These are phyloP conservation scores for Neospermospora avenae DNA, from an alignment of 2,329 filamentous ascomycete species.

Conservation along the genomic window DNA sequence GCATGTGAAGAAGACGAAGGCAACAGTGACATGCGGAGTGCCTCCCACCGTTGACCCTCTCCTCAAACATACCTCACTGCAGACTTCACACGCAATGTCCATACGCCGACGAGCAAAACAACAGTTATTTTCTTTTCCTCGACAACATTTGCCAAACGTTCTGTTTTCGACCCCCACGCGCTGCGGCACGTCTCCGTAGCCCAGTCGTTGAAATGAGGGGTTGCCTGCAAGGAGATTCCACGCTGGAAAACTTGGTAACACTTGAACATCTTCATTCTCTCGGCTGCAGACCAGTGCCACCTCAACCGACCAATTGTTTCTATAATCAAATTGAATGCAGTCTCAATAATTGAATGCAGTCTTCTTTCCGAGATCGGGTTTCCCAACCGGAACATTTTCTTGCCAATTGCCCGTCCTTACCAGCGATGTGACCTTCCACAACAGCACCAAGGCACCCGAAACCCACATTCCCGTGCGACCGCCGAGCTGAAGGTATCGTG, in stretches of 20 bases:
- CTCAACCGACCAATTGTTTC: not conserved
- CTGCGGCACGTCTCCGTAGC: not conserved
- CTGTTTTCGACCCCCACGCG: not conserved
- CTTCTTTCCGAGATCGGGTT: not conserved
- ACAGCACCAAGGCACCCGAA: not conserved
- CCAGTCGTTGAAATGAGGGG: not conserved
- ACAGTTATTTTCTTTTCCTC: not conserved
- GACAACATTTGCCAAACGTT: not conserved
- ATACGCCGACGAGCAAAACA: not conserved
- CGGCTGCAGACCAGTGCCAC: not conserved
- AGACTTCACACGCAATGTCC: not conserved
- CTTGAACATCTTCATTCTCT: not conserved
- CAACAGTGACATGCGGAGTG: not conserved
- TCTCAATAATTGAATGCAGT: not conserved
- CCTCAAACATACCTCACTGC: too few species aligned
- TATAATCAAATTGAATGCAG: not conserved
- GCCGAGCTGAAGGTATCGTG: not conserved
- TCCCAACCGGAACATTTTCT: not conserved
- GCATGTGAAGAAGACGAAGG: not conserved
- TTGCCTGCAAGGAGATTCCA: not conserved
- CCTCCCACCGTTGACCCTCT: not conserved
- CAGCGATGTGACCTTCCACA: not conserved
- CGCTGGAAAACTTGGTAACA: not conserved
- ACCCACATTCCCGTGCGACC: not conserved
- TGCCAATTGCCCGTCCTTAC: not conserved